Evolutionary conservation across 495 filamentous ascomycete species (phyloP).

Genomic region (Hypoxylon lienhwacheense): DNA sequence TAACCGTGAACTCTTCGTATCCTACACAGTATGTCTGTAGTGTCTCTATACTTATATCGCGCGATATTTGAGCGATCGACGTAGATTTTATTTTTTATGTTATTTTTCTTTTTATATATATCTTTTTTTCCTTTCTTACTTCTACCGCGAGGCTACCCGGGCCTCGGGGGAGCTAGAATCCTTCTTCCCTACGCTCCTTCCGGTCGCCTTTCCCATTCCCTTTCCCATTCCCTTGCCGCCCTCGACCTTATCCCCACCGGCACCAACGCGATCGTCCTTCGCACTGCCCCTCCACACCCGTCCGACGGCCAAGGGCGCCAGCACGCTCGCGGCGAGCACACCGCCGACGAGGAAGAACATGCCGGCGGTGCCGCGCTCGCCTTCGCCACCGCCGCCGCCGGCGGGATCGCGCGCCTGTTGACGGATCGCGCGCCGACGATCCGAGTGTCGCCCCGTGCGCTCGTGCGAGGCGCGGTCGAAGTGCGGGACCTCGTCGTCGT

Average conservation of each 20-base stretch:
- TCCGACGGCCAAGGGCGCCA: conserved; percentile 35
- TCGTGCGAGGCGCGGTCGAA: conserved; percentile 65
- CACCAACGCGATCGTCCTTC: conserved; percentile 4
- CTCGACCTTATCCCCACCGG: conserved; percentile 8
- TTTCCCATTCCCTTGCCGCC: not conserved
- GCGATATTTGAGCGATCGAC: not conserved
- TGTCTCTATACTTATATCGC: not conserved
- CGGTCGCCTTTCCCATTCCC: not conserved
- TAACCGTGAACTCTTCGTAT: not conserved
- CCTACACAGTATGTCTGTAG: not conserved
- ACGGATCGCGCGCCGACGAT: conserved; percentile 43
- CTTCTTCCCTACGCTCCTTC: too few species aligned
- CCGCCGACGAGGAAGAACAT: conserved; percentile 49
- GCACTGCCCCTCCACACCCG: conserved; percentile 28
- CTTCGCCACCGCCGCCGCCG: not conserved
- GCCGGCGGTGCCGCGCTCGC: conserved; percentile 29
- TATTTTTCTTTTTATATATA: too few species aligned
- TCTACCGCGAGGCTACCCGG: too few species aligned
- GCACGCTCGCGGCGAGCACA: conserved; percentile 43
- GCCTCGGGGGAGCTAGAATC: too few species aligned
- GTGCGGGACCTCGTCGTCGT: conserved; percentile 62
- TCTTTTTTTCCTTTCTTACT: too few species aligned
- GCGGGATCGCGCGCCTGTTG: conserved; percentile 11
- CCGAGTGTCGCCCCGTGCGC: conserved; percentile 53
- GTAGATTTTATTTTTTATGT: too few species aligned